Evolutionary conservation across 129 eudicot species (phyloP).

Genomic region (Calendula officinalis): DNA sequence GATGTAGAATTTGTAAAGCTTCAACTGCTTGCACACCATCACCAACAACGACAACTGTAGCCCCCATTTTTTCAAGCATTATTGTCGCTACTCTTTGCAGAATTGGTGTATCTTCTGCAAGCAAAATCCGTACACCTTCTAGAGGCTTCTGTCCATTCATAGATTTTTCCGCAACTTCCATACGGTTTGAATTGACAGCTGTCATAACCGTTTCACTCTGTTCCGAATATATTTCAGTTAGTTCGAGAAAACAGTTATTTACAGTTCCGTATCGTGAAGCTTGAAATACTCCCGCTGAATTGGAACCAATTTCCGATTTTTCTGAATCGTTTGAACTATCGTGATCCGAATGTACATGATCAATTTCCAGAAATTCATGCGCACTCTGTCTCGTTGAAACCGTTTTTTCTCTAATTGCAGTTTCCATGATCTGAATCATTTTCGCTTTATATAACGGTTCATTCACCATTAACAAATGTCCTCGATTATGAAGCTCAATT

Average conservation of each 20-base stretch:
- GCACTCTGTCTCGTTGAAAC: conserved; percentile 24
- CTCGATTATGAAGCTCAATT: conserved; percentile 75
- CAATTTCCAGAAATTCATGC: conserved; percentile 62
- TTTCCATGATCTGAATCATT: conserved; percentile 83
- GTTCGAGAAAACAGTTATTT: conserved; percentile 48
- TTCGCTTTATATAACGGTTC: conserved; percentile 77
- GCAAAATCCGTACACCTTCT: conserved; percentile 66
- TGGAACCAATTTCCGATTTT: conserved; percentile 31
- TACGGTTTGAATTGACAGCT: conserved; percentile 7
- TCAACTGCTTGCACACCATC: conserved; percentile 88
- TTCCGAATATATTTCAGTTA: conserved; percentile 41
- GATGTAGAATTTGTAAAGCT: conserved; percentile 44
- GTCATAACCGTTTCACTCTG: conserved; percentile 21
- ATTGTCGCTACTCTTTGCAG: conserved; percentile 94
- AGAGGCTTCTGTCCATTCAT: conserved; percentile 53
- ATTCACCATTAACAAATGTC: conserved; percentile 75
- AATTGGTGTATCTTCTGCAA: conserved; percentile 91
- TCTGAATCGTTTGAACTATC: conserved; percentile 59
- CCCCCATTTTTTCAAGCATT: conserved; percentile 94
- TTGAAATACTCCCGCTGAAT: conserved; percentile 21
- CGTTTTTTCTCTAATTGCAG: conserved; percentile 44
- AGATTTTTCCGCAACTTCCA: conserved; percentile 23
- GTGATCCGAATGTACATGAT: conserved; percentile 49
- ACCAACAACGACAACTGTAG: conserved; percentile 78
- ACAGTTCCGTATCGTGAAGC: conserved; percentile 32